These are phyloP conservation scores for Saturnispora ahearnii DNA, from an alignment of 805 yeast species.

Conservation along the genomic window DNA sequence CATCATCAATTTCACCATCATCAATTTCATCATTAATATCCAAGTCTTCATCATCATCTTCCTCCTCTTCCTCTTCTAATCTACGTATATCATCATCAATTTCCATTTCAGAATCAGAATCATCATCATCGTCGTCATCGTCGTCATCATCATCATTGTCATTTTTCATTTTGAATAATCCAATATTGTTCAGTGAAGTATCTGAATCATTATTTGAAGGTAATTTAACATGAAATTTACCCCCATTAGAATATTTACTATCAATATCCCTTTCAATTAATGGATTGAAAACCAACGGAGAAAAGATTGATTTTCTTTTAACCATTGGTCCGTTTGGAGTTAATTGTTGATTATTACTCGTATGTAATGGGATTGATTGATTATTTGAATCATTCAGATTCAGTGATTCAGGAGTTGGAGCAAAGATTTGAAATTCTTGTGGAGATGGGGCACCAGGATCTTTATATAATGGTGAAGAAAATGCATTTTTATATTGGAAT, in stretches of 20 bases:
- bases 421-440: conserved; percentile 40
- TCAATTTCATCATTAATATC: conserved; percentile 14
- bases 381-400: not conserved
- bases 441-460: conserved; percentile 87
- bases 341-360: not conserved
- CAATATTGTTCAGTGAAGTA: not conserved
- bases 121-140: not conserved
- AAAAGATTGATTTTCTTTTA: conserved; percentile 49
- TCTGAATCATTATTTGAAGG: not conserved
- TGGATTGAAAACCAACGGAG: conserved; percentile 78
- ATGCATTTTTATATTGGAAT: conserved; percentile 19
- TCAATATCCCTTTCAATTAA: conserved; percentile 68
- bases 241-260: conserved; percentile 81
- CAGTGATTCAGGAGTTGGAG: conserved; percentile 11
- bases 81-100: conserved; percentile 11
- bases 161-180: not conserved
- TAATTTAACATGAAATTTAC: conserved; percentile 62
- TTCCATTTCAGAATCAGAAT: conserved; percentile 24
- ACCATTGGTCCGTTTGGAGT: conserved; percentile 33
- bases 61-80: conserved; percentile 2
- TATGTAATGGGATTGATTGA: not conserved
- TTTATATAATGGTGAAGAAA: conserved; percentile 46
- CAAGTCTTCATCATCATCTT: not conserved
- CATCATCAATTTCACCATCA: conserved; percentile 10
- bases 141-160: not conserved